phyloP scores from a whole-genome alignment of 768 basidiomycete genomes.

The Crucibulum laeve region DNA sequence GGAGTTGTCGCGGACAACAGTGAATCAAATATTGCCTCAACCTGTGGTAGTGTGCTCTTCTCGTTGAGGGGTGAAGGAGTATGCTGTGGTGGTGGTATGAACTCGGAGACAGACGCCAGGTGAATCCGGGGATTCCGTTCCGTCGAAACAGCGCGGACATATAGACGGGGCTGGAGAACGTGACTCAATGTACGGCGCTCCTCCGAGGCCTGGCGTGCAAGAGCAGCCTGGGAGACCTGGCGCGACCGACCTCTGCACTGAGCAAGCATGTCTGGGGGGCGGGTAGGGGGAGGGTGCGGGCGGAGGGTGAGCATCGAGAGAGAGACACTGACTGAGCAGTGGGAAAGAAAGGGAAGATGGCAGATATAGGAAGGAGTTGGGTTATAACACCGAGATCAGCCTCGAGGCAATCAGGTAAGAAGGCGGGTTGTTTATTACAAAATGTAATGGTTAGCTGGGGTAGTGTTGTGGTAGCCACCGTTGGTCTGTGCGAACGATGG shows the following conservation, averaged over 20 bases:
- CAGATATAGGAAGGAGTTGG: conserved; percentile 3
- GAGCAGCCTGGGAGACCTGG: conserved; percentile 34
- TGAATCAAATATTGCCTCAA: too few species aligned
- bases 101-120: not conserved
- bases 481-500: too few species aligned
- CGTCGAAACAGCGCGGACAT: too few species aligned
- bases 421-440: not conserved
- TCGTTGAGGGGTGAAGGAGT: not conserved
- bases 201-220: conserved; percentile 38
- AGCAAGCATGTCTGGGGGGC: conserved; percentile 6
- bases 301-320: conserved; percentile 4
- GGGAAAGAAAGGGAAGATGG: conserved; percentile 4
- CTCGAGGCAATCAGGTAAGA: conserved; percentile 11
- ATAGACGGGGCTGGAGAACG: too few species aligned
- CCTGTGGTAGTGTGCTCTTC: too few species aligned
- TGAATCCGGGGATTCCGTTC: not conserved
- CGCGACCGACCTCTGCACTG: conserved; percentile 22
- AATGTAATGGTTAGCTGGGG: too few species aligned
- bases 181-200: conserved; percentile 32
- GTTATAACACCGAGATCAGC: conserved; percentile 10
- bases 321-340: too few species aligned
- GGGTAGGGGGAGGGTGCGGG: conserved; percentile 12
- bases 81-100: not conserved
- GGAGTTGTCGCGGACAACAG: too few species aligned
- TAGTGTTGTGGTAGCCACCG: too few species aligned